phyloP scores from a whole-genome alignment of 352 stramenopile genomes.

The Globisporangium barbulae region DNA sequence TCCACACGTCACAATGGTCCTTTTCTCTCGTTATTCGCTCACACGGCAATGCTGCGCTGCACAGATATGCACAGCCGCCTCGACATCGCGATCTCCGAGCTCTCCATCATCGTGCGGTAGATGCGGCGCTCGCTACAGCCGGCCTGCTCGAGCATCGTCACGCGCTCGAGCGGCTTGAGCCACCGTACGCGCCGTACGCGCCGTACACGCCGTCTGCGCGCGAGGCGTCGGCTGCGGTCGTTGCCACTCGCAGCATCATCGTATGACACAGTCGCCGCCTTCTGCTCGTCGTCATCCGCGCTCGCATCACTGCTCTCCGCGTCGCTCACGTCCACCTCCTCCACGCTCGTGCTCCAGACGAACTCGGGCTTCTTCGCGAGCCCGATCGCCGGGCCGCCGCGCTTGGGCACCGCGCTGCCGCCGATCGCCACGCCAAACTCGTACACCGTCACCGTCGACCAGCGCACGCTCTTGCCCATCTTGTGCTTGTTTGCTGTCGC shows the following conservation, averaged over 20 bases:
- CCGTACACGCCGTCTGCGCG: conserved; percentile 19
- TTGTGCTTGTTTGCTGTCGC: background rate
- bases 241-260: background rate
- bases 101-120: conserved; percentile 57
- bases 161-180: conserved; percentile 32
- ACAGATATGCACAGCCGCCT: conserved; percentile 22
- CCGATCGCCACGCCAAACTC: conserved; percentile 57
- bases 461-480: conserved; percentile 43
- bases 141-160: conserved; percentile 25
- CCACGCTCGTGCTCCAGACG: conserved; percentile 47
- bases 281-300: conserved; percentile 5
- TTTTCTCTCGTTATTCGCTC: background rate
- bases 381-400: conserved; percentile 45
- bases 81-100: conserved; percentile 48
- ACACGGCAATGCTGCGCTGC: conserved; percentile 7
- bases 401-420: conserved; percentile 46
- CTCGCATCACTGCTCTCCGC: conserved; percentile 6
- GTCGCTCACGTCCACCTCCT: conserved; percentile 24
- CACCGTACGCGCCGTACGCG: conserved; percentile 28
- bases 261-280: background rate
- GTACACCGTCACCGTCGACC: conserved; percentile 61
- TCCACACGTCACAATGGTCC: no score
- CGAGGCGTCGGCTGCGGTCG: conserved; percentile 6
- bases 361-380: conserved; percentile 35
- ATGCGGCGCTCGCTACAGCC: conserved; percentile 46